phyloP scores from a whole-genome alignment of 768 basidiomycete genomes.

The Termitomyces sp. region DNA sequence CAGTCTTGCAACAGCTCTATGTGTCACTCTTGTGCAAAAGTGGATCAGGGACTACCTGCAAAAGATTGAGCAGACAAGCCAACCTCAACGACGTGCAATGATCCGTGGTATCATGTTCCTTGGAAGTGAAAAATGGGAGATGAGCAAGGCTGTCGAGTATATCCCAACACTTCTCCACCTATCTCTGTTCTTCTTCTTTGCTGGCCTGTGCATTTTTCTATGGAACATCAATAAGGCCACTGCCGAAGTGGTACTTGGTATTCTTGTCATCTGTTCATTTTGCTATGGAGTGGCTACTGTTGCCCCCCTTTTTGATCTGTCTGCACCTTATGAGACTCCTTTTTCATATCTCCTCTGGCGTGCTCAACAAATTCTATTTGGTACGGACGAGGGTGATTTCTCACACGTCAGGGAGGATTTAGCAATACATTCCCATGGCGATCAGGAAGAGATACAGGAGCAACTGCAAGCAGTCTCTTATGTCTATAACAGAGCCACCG shows the following conservation, averaged over 20 bases:
- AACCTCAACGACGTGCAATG: neutral
- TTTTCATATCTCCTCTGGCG: neutral
- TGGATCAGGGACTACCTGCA: slow-evolving; percentile 3
- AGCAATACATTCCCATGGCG: neutral
- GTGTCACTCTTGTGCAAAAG: slow-evolving; percentile 18
- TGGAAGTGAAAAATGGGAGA: slow-evolving; percentile 1
- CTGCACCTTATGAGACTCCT: slow-evolving; percentile 4
- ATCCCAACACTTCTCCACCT: neutral
- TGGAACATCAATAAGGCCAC: neutral
- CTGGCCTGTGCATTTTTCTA: neutral
- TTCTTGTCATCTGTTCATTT: neutral
- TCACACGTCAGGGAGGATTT: neutral
- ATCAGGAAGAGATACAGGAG: neutral
- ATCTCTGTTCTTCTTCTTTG: slow-evolving; percentile 2
- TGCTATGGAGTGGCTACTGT: neutral
- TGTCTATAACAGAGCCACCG: neutral
- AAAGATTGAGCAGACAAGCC: neutral
- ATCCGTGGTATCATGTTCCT: neutral
- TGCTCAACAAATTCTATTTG: neutral
- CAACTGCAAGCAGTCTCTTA: neutral
- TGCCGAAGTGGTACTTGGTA: neutral
- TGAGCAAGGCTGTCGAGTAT: neutral
- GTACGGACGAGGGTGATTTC: neutral
- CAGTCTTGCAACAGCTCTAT: slow-evolving; percentile 18
- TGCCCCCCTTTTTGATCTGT: neutral